A percentile compares a stretch with the other conserved stretches of the same genome.
Conservation (phyloP, 495 filamentous ascomycete genomes). For the Hypoxylon crocopeplum region DNA sequence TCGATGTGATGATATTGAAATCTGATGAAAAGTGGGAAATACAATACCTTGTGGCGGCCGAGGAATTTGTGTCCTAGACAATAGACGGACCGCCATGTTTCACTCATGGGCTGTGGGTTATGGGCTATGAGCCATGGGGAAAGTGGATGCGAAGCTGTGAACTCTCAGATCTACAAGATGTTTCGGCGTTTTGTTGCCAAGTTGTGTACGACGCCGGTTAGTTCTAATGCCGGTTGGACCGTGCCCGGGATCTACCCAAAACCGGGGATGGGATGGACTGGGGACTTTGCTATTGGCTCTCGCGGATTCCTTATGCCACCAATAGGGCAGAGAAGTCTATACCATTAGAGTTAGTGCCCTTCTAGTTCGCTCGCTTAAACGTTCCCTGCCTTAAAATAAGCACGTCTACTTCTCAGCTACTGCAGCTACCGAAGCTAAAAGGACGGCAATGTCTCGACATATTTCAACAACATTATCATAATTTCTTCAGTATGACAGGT, state of each 20-base stretch:
- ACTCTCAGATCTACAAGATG: slow-evolving; percentile 22
- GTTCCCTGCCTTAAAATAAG: slow-evolving; percentile 4
- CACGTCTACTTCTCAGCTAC: no score
- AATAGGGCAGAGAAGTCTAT: not conserved
- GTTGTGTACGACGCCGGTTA: slow-evolving; percentile 27
- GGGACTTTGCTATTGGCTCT: slow-evolving; percentile 3
- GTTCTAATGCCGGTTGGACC: slow-evolving; percentile 25
- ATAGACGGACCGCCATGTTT: slow-evolving; percentile 29
- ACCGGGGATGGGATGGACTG: not conserved
- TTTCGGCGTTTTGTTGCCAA: slow-evolving; percentile 35
- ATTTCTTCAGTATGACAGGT: slow-evolving; percentile 5
- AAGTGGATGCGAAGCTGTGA: not conserved
- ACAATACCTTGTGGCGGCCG: slow-evolving; percentile 9
- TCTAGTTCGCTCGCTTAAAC: slow-evolving; percentile 12
- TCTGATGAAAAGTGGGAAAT: not conserved
- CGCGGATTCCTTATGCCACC: not conserved
- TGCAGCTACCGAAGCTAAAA: no score
- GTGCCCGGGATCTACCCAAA: slow-evolving; percentile 22
- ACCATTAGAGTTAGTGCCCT: not conserved
- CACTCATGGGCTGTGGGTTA: no score
- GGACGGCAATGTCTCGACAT: not conserved
- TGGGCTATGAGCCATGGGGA: slow-evolving; percentile 5
- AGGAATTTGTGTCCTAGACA: slow-evolving; percentile 26
- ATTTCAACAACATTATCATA: not conserved
- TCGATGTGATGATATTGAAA: no score